Evolutionary conservation across 768 basidiomycete species (phyloP), one percentile per base, ranked within the genome.

Genomic region (Termitomyces bulborhizus): DNA sequence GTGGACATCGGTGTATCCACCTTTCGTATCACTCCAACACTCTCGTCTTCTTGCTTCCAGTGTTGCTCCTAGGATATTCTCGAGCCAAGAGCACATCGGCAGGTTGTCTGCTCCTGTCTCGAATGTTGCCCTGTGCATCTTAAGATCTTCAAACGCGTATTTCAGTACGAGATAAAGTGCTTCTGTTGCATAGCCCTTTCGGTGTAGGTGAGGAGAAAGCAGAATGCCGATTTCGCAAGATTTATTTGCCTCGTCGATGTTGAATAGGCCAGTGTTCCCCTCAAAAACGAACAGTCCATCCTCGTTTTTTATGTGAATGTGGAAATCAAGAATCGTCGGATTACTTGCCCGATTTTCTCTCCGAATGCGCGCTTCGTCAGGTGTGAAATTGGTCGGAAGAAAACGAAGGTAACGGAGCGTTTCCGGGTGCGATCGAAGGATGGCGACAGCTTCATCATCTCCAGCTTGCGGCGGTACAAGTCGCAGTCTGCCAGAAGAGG

Each of bases 11-110:
- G 60, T 62, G 54, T 70, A 77, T 34, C 65, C 61, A 32, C 75
- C 71, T 46, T 69, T 59, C 1, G 56, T 51, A 47, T 70, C 68
- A 46, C 65, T 68, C 78, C 79, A 79, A n/a, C 60, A 65, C 16
- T 76, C 73, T 54, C 71, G 70, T 55, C 67, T 65, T 42, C 60
- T 58, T 6, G 66, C 73, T 55, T 79, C 77, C 60, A 74, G 55
- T 36, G 66, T 68, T 21, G 72, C 69, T 6, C 70, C 73, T 12
- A 70, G 70, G 18, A 73, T 68, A 15, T 68, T 70, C 55, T 77
- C 76, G 46, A 80, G 58, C 78, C 77, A 81, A 13, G 64, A 63
- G 18, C 73, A 67, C 78, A 81, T 80, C 0, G 68, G 68, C 26
- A 65, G 49, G 56, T 81, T 78, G 46, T 76, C 69, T 34, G 64